Conservation (phyloP, 2,329 filamentous ascomycete species). For the Monosporascus ibericus region DNA sequence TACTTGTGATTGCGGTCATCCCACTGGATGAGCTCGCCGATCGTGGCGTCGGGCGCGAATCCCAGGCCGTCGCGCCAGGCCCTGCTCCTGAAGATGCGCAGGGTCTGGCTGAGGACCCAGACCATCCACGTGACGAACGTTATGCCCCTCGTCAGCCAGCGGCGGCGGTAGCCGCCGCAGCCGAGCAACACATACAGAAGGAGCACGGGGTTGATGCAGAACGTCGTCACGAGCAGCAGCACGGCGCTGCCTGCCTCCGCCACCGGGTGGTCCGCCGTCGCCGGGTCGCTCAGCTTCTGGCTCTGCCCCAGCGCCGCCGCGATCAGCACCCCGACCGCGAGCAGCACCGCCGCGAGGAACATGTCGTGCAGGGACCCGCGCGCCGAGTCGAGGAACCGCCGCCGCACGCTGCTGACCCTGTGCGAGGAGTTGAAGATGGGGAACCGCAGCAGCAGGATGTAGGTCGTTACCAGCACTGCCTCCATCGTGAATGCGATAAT, state of each 20-base stretch:
- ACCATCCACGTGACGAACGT: neutral
- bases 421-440: neutral
- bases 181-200: neutral
- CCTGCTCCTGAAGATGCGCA: neutral
- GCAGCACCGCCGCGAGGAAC: neutral
- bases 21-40: neutral
- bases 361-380: neutral
- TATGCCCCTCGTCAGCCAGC: neutral
- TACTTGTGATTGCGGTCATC: neutral
- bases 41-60: neutral
- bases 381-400: neutral
- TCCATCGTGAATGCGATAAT: neutral
- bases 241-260: neutral
- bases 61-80: neutral
- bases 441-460: neutral
- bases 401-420: neutral
- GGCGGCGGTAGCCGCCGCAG: neutral
- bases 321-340: neutral
- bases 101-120: neutral
- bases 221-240: neutral
- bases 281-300: neutral
- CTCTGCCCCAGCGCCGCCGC: neutral
- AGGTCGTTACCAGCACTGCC: neutral
- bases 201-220: neutral
- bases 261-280: neutral